Evolutionary conservation across 1,139 yeast genomes (phyloP).

Genomic region (Hanseniaspora sp.): DNA sequence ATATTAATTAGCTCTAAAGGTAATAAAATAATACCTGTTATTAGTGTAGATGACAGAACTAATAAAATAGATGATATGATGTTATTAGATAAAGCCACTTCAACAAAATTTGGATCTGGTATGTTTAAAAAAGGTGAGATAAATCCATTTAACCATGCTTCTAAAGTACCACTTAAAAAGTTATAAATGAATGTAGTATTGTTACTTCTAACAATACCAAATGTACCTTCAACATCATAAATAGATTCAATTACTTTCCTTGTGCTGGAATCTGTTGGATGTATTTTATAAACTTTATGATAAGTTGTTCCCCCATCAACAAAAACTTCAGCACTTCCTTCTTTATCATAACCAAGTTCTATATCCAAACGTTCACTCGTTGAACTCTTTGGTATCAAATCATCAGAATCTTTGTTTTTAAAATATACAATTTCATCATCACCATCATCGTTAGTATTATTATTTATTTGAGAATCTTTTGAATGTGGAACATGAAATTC

Average conservation of each 20-base stretch:
- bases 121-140: slow-evolving; percentile 68
- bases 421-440: background rate
- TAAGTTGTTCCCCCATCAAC: background rate
- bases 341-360: slow-evolving; percentile 45
- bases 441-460: slow-evolving; percentile 11
- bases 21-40: slow-evolving; percentile 65
- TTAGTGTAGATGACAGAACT: slow-evolving; percentile 58
- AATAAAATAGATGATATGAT: slow-evolving; percentile 57
- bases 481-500: slow-evolving; percentile 18
- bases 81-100: slow-evolving; percentile 68
- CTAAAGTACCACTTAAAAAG: slow-evolving; percentile 65
- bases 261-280: slow-evolving; percentile 56
- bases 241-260: slow-evolving; percentile 61
- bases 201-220: slow-evolving; percentile 76
- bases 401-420: background rate
- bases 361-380: slow-evolving; percentile 24
- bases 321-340: slow-evolving; percentile 15
- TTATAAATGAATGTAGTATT: slow-evolving; percentile 75
- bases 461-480: too few species aligned
- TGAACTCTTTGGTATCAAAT: slow-evolving; percentile 15
- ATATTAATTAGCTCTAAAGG: slow-evolving; percentile 78
- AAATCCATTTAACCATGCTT: slow-evolving; percentile 87
- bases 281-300: slow-evolving; percentile 31
- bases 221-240: slow-evolving; percentile 65
- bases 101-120: slow-evolving; percentile 87